A percentile compares a stretch with the other conserved stretches of the same genome.
Evolutionary conservation across 1,284 basidiomycete species (phyloP).

Genomic region (Leccinum fuscescens): DNA sequence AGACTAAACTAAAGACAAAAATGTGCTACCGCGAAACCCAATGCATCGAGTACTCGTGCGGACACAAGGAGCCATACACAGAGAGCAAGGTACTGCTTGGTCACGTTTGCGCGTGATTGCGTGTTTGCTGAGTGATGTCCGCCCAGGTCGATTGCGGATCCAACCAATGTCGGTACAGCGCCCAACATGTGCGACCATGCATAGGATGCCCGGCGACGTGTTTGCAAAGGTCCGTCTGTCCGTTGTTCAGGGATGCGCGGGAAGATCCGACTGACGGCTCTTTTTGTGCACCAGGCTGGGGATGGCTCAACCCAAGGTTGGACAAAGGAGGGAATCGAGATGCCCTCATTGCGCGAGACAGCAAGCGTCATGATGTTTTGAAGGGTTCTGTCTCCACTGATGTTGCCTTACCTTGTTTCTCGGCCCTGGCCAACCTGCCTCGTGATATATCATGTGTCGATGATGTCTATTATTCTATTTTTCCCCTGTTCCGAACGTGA

Average conservation of each 20-base stretch:
- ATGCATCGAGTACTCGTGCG: conserved; percentile 23
- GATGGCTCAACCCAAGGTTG: conserved; percentile 21
- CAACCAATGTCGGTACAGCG: conserved; percentile 41
- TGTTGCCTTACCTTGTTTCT: background rate
- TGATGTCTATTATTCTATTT: conserved; percentile 21
- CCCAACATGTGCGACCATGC: conserved; percentile 34
- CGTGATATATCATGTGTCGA: conserved; percentile 14
- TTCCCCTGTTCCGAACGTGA: conserved; percentile 9
- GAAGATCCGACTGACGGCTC: conserved; percentile 9
- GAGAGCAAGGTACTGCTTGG: conserved; percentile 28
- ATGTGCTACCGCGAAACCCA: conserved; percentile 34
- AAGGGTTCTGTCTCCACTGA: background rate
- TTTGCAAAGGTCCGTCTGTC: conserved; percentile 32
- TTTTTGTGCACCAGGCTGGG: conserved; percentile 20
- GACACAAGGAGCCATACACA: conserved; percentile 26
- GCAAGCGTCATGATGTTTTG: conserved; percentile 11
- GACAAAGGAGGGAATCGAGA: conserved; percentile 16
- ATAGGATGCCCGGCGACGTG: conserved; percentile 36
- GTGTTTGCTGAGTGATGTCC: conserved; percentile 21
- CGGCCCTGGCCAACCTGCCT: conserved; percentile 1
- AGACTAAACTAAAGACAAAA: conserved; percentile 12
- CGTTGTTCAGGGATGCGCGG: background rate
- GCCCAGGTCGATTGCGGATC: conserved; percentile 41
- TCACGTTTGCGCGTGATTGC: conserved; percentile 1
- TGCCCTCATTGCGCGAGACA: conserved; percentile 26